Conservation (phyloP, 352 stramenopile genomes). For the Plasmopara muralis region DNA sequence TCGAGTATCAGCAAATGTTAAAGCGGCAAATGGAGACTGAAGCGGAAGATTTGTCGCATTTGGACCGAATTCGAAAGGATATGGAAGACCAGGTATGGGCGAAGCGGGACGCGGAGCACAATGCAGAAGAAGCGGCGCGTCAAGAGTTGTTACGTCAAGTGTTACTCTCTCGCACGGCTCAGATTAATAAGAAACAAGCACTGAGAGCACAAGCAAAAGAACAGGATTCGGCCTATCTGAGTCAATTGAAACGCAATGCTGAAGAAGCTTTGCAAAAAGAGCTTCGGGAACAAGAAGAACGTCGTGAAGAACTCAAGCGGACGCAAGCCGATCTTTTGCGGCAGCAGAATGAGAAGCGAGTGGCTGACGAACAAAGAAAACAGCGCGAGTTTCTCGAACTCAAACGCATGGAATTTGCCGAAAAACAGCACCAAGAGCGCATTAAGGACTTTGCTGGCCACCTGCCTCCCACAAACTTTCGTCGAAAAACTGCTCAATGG, state of each 20-base stretch:
- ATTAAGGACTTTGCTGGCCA: conserved; percentile 48
- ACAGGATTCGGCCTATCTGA: conserved; percentile 56
- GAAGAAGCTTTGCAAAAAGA: conserved; percentile 77
- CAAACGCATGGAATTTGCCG: conserved; percentile 66
- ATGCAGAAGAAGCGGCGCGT: conserved; percentile 59
- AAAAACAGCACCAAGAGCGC: conserved; percentile 73
- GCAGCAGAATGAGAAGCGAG: conserved; percentile 44
- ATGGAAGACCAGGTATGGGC: conserved; percentile 77
- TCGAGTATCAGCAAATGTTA: conserved; percentile 71
- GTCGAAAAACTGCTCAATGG: conserved; percentile 72
- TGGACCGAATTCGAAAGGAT: conserved; percentile 71
- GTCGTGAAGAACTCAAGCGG: conserved; percentile 52
- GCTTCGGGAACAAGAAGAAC: conserved; percentile 65
- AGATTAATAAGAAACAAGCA: conserved; percentile 44
- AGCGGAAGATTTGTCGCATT: conserved; percentile 52
- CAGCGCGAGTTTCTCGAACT: conserved; percentile 68
- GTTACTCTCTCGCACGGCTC: conserved; percentile 44
- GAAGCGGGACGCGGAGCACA: conserved; percentile 65
- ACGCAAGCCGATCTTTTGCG: conserved; percentile 57
- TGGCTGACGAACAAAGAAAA: conserved; percentile 50
- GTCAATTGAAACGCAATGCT: conserved; percentile 50
- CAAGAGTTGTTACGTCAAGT: conserved; percentile 69
- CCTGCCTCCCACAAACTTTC: conserved; percentile 46
- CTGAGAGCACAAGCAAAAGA: conserved; percentile 31
- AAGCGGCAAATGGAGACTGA: conserved; percentile 69